These are phyloP conservation scores for Tulasnella calospora DNA, from an alignment of 768 basidiomycete species.

Conservation along the genomic window DNA sequence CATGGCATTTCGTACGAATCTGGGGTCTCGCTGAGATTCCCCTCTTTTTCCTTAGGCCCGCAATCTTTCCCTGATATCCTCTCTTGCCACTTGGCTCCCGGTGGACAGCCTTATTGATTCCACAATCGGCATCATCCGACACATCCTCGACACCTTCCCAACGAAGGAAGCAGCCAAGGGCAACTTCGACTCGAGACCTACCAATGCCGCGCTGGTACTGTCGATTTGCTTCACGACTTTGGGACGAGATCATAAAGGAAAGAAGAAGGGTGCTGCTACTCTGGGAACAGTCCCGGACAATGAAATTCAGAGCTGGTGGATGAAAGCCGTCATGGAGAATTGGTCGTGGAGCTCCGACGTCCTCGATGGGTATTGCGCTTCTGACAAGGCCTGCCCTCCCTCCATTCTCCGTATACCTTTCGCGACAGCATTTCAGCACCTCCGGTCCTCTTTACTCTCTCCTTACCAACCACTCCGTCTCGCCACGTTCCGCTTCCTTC, in stretches of 20 bases:
- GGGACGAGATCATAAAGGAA: slow-evolving; percentile 32
- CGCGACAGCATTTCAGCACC: slow-evolving; percentile 43
- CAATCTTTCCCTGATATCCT: not conserved
- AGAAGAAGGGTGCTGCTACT: slow-evolving; percentile 41
- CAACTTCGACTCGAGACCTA: slow-evolving; percentile 17
- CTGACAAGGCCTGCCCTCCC: not conserved
- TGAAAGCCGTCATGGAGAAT: slow-evolving; percentile 39
- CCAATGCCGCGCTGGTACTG: slow-evolving; percentile 47
- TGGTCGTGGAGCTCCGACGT: slow-evolving; percentile 60
- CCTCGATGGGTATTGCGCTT: slow-evolving; percentile 36
- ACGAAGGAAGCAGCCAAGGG: not conserved
- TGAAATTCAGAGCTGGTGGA: slow-evolving; percentile 42
- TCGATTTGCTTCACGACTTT: slow-evolving; percentile 58
- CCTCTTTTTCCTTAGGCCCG: not conserved
- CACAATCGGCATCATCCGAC: not conserved
- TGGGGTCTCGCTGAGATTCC: not conserved
- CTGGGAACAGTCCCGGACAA: slow-evolving; percentile 43
- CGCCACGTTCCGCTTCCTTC: slow-evolving; percentile 58
- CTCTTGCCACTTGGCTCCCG: not conserved
- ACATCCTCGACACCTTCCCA: not conserved
- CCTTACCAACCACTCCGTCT: slow-evolving; percentile 65
- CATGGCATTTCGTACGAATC: not conserved
- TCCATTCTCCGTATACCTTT: slow-evolving; percentile 27
- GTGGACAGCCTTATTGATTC: slow-evolving; percentile 16
- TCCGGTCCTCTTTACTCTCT: slow-evolving; percentile 60